Percentiles rank a stretch among this genome's conserved stretches.
These are phyloP conservation scores for Daldinia decipiens DNA, from an alignment of 495 filamentous ascomycete species.

Conservation along the genomic window DNA sequence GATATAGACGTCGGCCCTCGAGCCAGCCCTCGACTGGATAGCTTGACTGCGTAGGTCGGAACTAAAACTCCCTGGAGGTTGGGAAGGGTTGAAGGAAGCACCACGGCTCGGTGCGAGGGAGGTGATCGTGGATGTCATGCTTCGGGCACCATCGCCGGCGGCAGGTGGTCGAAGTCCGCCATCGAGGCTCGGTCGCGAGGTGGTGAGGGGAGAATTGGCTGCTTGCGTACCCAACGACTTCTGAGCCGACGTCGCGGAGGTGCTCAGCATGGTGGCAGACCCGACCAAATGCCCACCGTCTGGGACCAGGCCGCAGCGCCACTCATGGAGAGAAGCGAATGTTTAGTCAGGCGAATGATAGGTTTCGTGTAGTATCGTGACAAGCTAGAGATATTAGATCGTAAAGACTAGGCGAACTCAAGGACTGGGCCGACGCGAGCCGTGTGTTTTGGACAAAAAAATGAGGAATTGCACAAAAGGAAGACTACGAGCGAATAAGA, in stretches of 20 bases:
- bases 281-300: constrained; percentile 63
- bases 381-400: constrained; percentile 14
- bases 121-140: constrained; percentile 68
- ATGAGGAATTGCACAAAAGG: constrained; percentile 23
- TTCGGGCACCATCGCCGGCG: constrained; percentile 55
- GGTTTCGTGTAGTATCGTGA: constrained; percentile 22
- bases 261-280: constrained; percentile 67
- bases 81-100: constrained; percentile 71
- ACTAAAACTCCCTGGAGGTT: constrained; percentile 91
- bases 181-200: constrained; percentile 57
- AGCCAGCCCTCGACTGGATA: constrained; percentile 72
- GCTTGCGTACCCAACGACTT: constrained; percentile 69
- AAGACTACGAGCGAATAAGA: constrained; percentile 18
- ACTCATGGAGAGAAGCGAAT: constrained; percentile 38
- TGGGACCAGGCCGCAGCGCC: constrained; percentile 35
- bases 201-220: constrained; percentile 43
- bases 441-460: not conserved
- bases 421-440: not conserved
- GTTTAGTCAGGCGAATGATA: constrained; percentile 13
- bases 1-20: constrained; percentile 71
- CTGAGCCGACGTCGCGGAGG: constrained; percentile 77
- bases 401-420: constrained; percentile 17
- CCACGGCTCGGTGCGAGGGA: constrained; percentile 71
- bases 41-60: constrained; percentile 84
- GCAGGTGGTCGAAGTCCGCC: constrained; percentile 62